phyloP scores from a whole-genome alignment of 352 stramenopile species.

The Elongisporangium senticosum region DNA sequence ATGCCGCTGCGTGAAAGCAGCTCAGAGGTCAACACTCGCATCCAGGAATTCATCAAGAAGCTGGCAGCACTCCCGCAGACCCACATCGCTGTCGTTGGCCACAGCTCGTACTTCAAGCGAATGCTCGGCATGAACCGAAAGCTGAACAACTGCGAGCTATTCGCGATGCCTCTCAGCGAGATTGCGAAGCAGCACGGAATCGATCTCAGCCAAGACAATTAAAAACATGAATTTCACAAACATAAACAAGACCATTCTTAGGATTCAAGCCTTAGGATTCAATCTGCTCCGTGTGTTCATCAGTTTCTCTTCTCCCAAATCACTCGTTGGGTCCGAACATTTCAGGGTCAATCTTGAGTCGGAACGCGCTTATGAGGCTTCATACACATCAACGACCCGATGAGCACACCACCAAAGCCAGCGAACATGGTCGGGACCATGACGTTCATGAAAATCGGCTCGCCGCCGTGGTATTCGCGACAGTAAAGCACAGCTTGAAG shows the following conservation, averaged over 20 bases:
- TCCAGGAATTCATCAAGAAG: conserved; percentile 49
- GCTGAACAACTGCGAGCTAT: conserved; percentile 78
- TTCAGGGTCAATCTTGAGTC: neutral
- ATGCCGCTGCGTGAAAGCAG: conserved; percentile 48
- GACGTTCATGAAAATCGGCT: conserved; percentile 73
- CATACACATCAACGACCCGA: conserved; percentile 43
- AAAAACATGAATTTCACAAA: neutral
- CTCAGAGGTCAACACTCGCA: conserved; percentile 56
- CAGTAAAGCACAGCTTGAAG: conserved; percentile 79
- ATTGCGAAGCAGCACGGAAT: neutral
- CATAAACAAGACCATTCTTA: neutral
- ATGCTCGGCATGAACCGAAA: conserved; percentile 78
- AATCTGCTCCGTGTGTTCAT: neutral
- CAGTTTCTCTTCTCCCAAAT: no score
- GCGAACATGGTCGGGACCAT: conserved; percentile 74
- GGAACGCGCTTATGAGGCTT: conserved; percentile 1
- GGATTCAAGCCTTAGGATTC: neutral
- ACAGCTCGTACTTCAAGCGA: conserved; percentile 83
- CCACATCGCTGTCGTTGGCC: conserved; percentile 76
- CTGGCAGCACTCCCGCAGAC: conserved; percentile 49
- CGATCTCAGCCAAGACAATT: neutral
- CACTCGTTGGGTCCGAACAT: neutral
- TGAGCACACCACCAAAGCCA: conserved; percentile 44
- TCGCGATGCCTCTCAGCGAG: conserved; percentile 22
- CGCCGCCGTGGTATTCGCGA: conserved; percentile 69